These are phyloP conservation scores for Mycena alexandri DNA, from an alignment of 768 basidiomycete species.

Conservation along the genomic window DNA sequence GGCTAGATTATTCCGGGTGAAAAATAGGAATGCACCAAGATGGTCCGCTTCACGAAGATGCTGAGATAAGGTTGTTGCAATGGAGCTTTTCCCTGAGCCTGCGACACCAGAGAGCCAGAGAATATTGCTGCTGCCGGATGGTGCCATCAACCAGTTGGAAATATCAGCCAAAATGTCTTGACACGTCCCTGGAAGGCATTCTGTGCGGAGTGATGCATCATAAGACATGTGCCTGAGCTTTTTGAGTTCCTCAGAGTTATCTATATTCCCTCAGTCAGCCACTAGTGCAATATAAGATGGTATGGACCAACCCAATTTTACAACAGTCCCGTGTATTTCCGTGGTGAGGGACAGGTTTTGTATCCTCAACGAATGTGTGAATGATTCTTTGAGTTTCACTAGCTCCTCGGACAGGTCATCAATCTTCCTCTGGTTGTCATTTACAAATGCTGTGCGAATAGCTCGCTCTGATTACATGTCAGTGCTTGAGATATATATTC, in stretches of 20 bases:
- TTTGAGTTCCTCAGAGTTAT: not conserved
- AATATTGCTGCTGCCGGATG: not conserved
- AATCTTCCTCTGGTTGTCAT: not conserved
- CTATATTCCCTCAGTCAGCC: not conserved
- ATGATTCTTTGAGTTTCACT: no score
- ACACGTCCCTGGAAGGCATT: constrained; percentile 14
- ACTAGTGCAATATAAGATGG: no score
- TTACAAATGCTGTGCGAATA: not conserved
- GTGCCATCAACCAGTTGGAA: not conserved
- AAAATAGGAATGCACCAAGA: constrained; percentile 40
- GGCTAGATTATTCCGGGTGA: constrained; percentile 29
- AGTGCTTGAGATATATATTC: no score
- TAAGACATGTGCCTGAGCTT: not conserved
- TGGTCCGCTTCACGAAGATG: constrained; percentile 12
- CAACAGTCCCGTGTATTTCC: not conserved
- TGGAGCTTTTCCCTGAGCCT: not conserved
- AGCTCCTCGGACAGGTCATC: no score
- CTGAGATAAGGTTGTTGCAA: not conserved
- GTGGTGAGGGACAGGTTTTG: not conserved
- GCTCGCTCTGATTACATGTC: no score
- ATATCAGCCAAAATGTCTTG: not conserved
- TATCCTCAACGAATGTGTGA: no score
- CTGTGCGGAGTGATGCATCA: not conserved
- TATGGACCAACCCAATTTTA: not conserved
- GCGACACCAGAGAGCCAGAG: constrained; percentile 39